These are phyloP conservation scores for Auriscalpium microsporum DNA, from an alignment of 768 basidiomycete genomes.

Conservation along the genomic window DNA sequence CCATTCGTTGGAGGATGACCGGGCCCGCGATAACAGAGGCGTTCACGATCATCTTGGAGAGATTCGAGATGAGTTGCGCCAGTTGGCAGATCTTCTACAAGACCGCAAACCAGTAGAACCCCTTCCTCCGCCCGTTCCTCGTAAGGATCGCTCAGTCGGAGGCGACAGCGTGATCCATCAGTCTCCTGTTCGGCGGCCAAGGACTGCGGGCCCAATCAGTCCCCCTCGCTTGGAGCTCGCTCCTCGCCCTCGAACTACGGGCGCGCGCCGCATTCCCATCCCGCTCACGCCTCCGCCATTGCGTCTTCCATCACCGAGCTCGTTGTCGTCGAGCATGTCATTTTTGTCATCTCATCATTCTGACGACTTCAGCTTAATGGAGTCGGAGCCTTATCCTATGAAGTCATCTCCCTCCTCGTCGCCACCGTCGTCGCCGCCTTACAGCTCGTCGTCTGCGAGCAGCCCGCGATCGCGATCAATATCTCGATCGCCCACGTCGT, in stretches of 20 bases:
- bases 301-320: slow-evolving; percentile 33
- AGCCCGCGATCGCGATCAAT: slow-evolving; percentile 6
- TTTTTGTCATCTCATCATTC: slow-evolving; percentile 63
- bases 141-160: slow-evolving; percentile 26
- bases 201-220: slow-evolving; percentile 4
- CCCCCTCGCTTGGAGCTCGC: slow-evolving; percentile 1
- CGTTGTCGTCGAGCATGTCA: slow-evolving; percentile 28
- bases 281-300: slow-evolving; percentile 36
- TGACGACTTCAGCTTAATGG: slow-evolving; percentile 50
- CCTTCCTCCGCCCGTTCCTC: neutral
- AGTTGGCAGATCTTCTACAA: slow-evolving; percentile 33
- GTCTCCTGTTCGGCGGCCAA: slow-evolving; percentile 15
- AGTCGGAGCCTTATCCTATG: slow-evolving; percentile 25
- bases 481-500: slow-evolving; percentile 10
- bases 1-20: slow-evolving; percentile 54
- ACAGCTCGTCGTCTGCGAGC: slow-evolving; percentile 4
- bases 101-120: slow-evolving; percentile 5
- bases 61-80: slow-evolving; percentile 60
- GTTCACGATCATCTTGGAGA: slow-evolving; percentile 59
- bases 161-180: slow-evolving; percentile 28
- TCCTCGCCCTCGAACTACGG: neutral
- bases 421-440: slow-evolving; percentile 21
- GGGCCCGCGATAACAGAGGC: slow-evolving; percentile 57
- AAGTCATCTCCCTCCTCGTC: slow-evolving; percentile 29
- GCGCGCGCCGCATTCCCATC: slow-evolving; percentile 23